These are phyloP conservation scores for Sporothrix dimorphospora DNA, from an alignment of 2,329 filamentous ascomycete species.

Conservation along the genomic window DNA sequence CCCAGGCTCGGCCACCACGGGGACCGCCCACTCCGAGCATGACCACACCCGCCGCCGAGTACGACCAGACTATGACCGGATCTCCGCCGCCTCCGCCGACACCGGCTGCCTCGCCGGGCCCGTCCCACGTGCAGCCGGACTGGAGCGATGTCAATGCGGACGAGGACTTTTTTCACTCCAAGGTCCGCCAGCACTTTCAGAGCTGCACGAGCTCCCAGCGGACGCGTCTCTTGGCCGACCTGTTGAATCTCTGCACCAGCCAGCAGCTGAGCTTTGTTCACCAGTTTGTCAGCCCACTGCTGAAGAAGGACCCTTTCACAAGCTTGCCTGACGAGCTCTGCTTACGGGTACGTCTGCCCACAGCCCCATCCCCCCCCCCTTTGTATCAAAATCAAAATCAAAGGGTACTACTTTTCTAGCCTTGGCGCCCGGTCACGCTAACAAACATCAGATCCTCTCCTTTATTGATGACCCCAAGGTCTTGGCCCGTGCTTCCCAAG, in stretches of 20 bases:
- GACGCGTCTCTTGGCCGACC: constrained; percentile 79
- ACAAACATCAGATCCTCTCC: constrained; percentile 71
- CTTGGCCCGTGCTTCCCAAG: constrained; percentile 88
- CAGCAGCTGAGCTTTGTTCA: constrained; percentile 95
- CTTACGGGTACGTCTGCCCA: constrained; percentile 66
- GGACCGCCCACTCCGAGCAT: constrained; percentile 69
- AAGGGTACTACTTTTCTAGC: background rate
- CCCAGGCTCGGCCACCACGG: constrained; percentile 53
- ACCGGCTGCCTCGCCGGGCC: constrained; percentile 66
- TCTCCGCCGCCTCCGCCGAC: constrained; percentile 68
- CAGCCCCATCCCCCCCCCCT: background rate
- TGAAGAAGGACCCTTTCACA: constrained; percentile 96
- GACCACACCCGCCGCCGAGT: constrained; percentile 64
- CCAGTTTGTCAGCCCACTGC: constrained; percentile 87
- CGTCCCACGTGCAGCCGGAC: constrained; percentile 64
- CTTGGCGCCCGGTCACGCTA: background rate
- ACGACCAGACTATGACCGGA: constrained; percentile 62
- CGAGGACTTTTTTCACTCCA: constrained; percentile 80
- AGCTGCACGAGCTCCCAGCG: constrained; percentile 75
- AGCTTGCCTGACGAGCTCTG: constrained; percentile 92
- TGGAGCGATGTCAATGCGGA: constrained; percentile 79
- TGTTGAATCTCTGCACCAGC: constrained; percentile 92
- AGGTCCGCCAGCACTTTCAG: constrained; percentile 79
- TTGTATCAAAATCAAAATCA: background rate
- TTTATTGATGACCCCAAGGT: constrained; percentile 98